Conservation (phyloP, 306 rosid genomes). For the Glycine tomentella region DNA sequence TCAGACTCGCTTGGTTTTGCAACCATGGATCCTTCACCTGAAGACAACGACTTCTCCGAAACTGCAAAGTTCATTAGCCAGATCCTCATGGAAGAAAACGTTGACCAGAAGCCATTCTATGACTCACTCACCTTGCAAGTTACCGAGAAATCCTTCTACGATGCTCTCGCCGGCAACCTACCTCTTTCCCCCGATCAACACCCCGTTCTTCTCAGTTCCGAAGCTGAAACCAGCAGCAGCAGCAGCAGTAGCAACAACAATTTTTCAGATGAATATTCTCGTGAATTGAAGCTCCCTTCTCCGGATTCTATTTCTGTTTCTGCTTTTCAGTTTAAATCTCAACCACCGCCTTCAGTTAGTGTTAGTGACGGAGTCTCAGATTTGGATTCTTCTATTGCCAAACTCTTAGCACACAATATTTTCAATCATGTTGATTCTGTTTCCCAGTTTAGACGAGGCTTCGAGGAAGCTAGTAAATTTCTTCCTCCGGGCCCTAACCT, state of each 20-base stretch:
- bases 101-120: conserved; percentile 59
- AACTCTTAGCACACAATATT: conserved; percentile 63
- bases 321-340: conserved; percentile 48
- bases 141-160: conserved; percentile 67
- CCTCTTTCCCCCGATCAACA: conserved; percentile 40
- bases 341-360: conserved; percentile 27
- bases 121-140: conserved; percentile 66
- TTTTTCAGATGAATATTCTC: conserved; percentile 41
- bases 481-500: conserved; percentile 67
- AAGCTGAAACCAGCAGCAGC: conserved; percentile 19
- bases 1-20: conserved; percentile 7
- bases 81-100: conserved; percentile 82
- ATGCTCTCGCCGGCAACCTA: conserved; percentile 52
- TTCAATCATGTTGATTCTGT: conserved; percentile 66
- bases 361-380: conserved; percentile 41
- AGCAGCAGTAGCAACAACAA: conserved; percentile 29
- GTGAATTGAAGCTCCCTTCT: conserved; percentile 49
- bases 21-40: conserved; percentile 42
- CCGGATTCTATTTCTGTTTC: conserved; percentile 44
- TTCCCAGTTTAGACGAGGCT: conserved; percentile 70
- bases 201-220: conserved; percentile 43
- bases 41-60: conserved; percentile 57
- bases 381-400: conserved; percentile 50
- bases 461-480: conserved; percentile 86
- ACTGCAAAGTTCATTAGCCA: conserved; percentile 53